These are phyloP conservation scores for Capillidium rhysosporum DNA, from an alignment of 371 early-diverging fungal species.

Conservation along the genomic window DNA sequence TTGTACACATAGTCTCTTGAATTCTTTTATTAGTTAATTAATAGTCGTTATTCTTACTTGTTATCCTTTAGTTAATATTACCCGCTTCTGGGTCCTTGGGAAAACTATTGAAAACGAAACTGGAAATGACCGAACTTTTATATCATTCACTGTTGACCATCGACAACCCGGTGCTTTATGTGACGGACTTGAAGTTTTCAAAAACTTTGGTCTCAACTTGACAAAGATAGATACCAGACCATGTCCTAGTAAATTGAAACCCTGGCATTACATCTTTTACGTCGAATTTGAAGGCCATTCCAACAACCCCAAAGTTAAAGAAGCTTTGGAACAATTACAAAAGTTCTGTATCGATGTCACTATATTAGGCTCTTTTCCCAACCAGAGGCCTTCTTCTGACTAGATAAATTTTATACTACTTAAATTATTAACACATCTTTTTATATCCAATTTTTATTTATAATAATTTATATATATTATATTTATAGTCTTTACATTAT, in stretches of 20 bases:
- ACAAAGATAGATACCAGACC: slow-evolving; percentile 87
- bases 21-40: too few species aligned
- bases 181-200: slow-evolving; percentile 67
- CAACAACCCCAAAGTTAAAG: slow-evolving; percentile 37
- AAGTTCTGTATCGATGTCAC: slow-evolving; percentile 49
- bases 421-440: too few species aligned
- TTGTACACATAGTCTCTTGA: not conserved
- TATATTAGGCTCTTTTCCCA: slow-evolving; percentile 68
- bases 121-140: slow-evolving; percentile 50
- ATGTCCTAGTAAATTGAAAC: slow-evolving; percentile 29
- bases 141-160: slow-evolving; percentile 76
- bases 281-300: slow-evolving; percentile 69
- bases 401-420: too few species aligned
- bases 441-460: too few species aligned
- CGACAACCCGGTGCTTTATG: slow-evolving; percentile 76
- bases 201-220: slow-evolving; percentile 55
- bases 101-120: slow-evolving; percentile 48
- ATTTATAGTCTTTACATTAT: too few species aligned
- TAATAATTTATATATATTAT: too few species aligned
- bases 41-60: too few species aligned
- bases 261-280: slow-evolving; percentile 86
- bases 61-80: slow-evolving; percentile 46
- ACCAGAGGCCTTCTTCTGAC: slow-evolving; percentile 23
- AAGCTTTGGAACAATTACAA: slow-evolving; percentile 32
- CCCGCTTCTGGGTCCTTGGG: slow-evolving; percentile 77